Evolutionary conservation across 306 rosid genomes (phyloP), one percentile per base, ranked within the genome.

Genomic region (Hylodesmum podocarpum): DNA sequence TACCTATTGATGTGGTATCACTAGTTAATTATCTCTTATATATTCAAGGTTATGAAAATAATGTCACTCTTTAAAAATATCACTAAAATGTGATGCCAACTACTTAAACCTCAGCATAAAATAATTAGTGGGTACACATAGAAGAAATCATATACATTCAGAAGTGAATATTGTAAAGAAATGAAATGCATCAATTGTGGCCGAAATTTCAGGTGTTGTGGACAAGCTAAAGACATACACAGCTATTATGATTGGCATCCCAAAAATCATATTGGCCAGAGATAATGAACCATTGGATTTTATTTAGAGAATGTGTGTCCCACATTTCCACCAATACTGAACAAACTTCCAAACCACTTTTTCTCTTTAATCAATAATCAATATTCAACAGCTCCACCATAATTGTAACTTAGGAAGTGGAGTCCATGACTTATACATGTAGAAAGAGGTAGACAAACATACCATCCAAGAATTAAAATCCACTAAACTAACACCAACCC

Each of bases 371-470:
- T 66, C 61, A 66, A 64, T 64, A 64, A 66, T 66, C 53, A 46
- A 58, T 51, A 37, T 62, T 24, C 25, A 70, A 69, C 59, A 24
- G 7, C 47, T 70, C 8, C 18, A 22, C 31, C 46, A 22, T n/a
- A n/a, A n/a, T 24, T 10, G 3, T 53, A 54, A 54, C 46, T 16
- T 24, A 57, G 49, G 65, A 58, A 67, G 55, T 46, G 79, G 67
- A 75, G 50, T 50, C 18, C 69, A 41, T 67, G 28, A 47, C 6
- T 43, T 34, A 31, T 66, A 16, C n/a, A 74, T n/a, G 24, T 47
- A 73, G 37, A 19, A 55, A 73, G 71, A 59, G 44, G 28, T 54
- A 80, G 80, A 81, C 81, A 81, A 75, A 81, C 81, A 81, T 81
- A 40, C 62, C 78, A 21, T 69, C 73, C 81, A 69, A 81, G 27